A percentile compares a stretch with the other conserved stretches of the same genome.
Conservation (phyloP, 352 stramenopile genomes). For the Pythium guiyangense region DNA sequence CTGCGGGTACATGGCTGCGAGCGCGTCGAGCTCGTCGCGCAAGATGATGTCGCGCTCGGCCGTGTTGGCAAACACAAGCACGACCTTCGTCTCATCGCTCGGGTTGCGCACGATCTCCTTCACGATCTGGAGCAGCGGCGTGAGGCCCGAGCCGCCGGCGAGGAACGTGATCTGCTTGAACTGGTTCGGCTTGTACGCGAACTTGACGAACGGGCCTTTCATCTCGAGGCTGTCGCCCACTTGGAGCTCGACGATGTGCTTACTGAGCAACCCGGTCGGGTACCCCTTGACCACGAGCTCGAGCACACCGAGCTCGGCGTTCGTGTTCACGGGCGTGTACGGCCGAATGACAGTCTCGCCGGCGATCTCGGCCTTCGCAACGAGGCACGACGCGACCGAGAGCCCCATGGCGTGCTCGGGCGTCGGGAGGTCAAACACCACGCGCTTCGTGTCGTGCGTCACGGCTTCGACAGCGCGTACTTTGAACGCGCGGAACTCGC, state of each 20-base stretch:
- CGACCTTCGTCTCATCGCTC: slow-evolving; percentile 80
- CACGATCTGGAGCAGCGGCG: slow-evolving; percentile 86
- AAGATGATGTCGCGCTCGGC: slow-evolving; percentile 88
- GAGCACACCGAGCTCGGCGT: slow-evolving; percentile 75
- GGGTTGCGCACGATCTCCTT: slow-evolving; percentile 82
- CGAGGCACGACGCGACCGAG: slow-evolving; percentile 41
- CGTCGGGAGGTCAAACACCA: slow-evolving; percentile 61
- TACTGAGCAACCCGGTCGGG: slow-evolving; percentile 74
- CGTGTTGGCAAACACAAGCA: slow-evolving; percentile 82
- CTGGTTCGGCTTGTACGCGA: slow-evolving; percentile 80
- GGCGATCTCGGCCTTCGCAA: slow-evolving; percentile 62
- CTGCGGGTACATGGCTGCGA: slow-evolving; percentile 77
- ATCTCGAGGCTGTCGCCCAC: slow-evolving; percentile 85
- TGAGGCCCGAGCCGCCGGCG: slow-evolving; percentile 88
- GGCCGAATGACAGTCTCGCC: slow-evolving; percentile 74
- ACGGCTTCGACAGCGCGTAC: slow-evolving; percentile 65
- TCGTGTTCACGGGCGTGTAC: slow-evolving; percentile 88
- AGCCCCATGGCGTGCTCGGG: slow-evolving; percentile 64
- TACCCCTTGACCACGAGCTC: slow-evolving; percentile 91
- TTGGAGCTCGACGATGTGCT: slow-evolving; percentile 83
- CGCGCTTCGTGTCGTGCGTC: slow-evolving; percentile 75
- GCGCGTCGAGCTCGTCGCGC: slow-evolving; percentile 77
- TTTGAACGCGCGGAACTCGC: slow-evolving; percentile 68
- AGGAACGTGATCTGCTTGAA: slow-evolving; percentile 89
- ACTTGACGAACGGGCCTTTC: slow-evolving; percentile 88